Conservation (phyloP, 2,329 filamentous ascomycete genomes). For the Trichophyton simii region DNA sequence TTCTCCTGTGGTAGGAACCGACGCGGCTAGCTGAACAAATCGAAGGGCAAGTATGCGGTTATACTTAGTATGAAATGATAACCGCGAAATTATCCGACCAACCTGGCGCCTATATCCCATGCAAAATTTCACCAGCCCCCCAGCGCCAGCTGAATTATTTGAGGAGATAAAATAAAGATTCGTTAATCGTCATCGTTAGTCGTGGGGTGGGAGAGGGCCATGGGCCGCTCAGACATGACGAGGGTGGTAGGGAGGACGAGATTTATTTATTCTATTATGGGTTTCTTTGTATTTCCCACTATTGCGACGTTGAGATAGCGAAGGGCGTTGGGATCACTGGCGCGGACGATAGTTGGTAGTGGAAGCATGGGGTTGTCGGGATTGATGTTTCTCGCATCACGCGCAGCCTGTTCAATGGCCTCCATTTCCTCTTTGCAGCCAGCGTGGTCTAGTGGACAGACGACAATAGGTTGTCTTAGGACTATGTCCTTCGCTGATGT, state of each 20-base stretch:
- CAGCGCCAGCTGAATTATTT: not conserved
- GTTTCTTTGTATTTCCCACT: slow-evolving; percentile 50
- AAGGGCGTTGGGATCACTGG: slow-evolving; percentile 56
- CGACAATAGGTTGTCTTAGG: slow-evolving; percentile 83
- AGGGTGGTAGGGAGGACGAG: too few relatives aligned
- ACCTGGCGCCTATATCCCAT: not conserved
- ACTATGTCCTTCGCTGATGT: slow-evolving; percentile 78
- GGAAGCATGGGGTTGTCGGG: slow-evolving; percentile 89
- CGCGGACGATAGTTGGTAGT: slow-evolving; percentile 65
- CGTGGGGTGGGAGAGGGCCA: not conserved
- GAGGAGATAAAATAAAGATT: not conserved
- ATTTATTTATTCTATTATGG: slow-evolving; percentile 45
- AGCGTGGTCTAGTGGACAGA: slow-evolving; percentile 88
- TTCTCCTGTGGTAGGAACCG: not conserved
- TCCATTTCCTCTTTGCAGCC: slow-evolving; percentile 98
- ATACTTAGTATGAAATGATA: not conserved
- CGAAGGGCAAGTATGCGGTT: not conserved
- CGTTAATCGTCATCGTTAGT: not conserved
- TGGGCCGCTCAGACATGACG: not conserved
- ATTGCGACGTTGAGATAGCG: slow-evolving; percentile 49
- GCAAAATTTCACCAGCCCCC: not conserved
- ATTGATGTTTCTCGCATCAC: slow-evolving; percentile 78
- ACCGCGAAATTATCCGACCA: not conserved
- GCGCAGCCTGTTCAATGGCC: slow-evolving; percentile 88
- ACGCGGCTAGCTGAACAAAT: not conserved